A percentile compares a stretch with the other conserved stretches of the same genome.
Conservation (phyloP, 306 rosid genomes). For the Vachellia collinsii region DNA sequence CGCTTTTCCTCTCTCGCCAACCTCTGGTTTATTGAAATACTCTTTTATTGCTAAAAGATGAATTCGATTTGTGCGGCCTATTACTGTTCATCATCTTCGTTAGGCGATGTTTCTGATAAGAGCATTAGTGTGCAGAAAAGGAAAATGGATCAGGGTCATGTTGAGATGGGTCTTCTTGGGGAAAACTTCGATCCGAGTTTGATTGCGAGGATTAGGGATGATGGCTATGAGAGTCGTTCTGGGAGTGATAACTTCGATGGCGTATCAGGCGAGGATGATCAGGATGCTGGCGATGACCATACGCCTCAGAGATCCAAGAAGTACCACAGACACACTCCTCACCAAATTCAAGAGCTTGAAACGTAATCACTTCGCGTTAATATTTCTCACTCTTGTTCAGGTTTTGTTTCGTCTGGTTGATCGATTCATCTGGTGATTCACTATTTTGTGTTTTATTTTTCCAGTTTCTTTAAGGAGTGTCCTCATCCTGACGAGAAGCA, state of each 20-base stretch:
- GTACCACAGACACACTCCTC: constrained; percentile 91
- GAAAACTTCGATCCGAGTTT: constrained; percentile 68
- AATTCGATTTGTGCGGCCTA: constrained; percentile 23
- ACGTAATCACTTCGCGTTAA: constrained; percentile 44
- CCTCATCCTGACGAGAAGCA: constrained; percentile 99
- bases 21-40: not conserved
- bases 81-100: constrained; percentile 17
- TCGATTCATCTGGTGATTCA: constrained; percentile 12
- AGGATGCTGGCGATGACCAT: constrained; percentile 61
- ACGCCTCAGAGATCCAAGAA: constrained; percentile 73
- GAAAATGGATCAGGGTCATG: constrained; percentile 69
- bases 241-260: constrained; percentile 90
- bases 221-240: constrained; percentile 88
- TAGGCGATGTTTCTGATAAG: constrained; percentile 25
- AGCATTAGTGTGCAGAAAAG: constrained; percentile 50
- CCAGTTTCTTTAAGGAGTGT: constrained; percentile 88
- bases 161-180: constrained; percentile 65
- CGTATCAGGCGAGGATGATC: constrained; percentile 78
- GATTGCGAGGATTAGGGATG: constrained; percentile 73
- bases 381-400: not conserved
- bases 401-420: constrained; percentile 1
- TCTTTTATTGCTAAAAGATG: not conserved
- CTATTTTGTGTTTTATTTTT: not conserved
- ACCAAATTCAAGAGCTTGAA: constrained; percentile 95
- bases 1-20: not conserved